Percentiles rank a stretch among this genome's conserved stretches.
Evolutionary conservation across 768 basidiomycete species (phyloP).

Genomic region (Clitopilus passeckerianus): DNA sequence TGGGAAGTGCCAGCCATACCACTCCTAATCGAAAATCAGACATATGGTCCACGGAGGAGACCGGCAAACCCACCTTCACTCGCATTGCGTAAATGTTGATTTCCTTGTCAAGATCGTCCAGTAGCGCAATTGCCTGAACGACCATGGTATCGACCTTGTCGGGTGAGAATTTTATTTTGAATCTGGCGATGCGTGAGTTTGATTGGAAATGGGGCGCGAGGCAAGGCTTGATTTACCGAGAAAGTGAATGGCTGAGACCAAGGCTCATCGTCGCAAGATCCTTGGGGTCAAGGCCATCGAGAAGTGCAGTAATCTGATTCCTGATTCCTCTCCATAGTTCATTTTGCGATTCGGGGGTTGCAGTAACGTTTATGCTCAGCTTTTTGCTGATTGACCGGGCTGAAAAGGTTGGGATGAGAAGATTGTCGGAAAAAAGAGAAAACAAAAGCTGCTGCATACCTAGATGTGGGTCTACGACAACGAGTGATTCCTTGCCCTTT

Average conservation of each 20-base stretch:
- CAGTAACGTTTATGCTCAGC: constrained; percentile 83
- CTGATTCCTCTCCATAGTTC: constrained; percentile 98
- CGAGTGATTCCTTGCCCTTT: constrained; percentile 78
- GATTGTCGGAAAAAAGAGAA: background rate
- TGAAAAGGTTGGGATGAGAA: constrained; percentile 19
- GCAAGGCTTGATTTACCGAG: constrained; percentile 51
- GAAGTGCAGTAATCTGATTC: constrained; percentile 75
- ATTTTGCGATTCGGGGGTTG: constrained; percentile 43
- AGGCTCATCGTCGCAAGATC: constrained; percentile 97
- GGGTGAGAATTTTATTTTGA: constrained; percentile 99
- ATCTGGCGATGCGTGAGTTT: constrained; percentile 39
- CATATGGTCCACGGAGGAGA: background rate
- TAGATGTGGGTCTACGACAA: constrained; percentile 88
- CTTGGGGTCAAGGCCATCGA: constrained; percentile 89
- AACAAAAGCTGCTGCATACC: constrained; percentile 44
- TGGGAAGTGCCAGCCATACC: constrained; percentile 99
- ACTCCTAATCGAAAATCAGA: constrained; percentile 61
- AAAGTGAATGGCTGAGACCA: constrained; percentile 95
- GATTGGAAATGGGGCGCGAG: background rate
- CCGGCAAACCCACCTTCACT: constrained; percentile 67
- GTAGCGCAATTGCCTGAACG: constrained; percentile 94
- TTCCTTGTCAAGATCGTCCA: constrained; percentile 99
- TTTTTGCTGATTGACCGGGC: constrained; percentile 90
- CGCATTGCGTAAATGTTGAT: constrained; percentile 99
- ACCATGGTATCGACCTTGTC: constrained; percentile 99